phyloP scores from a whole-genome alignment of 2,329 filamentous ascomycete genomes.

The Paecilomyces niveus region DNA sequence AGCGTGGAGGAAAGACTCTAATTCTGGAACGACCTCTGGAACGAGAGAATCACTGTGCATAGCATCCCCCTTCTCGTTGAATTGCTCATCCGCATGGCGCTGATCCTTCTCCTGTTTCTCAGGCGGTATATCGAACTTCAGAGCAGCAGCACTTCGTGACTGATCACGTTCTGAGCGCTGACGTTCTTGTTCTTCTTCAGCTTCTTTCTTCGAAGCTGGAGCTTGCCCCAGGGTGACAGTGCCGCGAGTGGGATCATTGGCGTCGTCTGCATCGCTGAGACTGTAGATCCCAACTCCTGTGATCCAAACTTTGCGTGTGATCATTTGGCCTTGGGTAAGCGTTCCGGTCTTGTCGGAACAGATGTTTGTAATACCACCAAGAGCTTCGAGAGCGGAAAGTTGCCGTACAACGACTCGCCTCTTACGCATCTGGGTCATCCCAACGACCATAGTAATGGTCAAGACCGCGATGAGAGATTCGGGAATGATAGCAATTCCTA shows the following conservation, averaged over 20 bases:
- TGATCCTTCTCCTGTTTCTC: constrained; percentile 28
- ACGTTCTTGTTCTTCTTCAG: constrained; percentile 26
- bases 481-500: constrained; percentile 53
- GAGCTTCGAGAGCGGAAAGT: constrained; percentile 48
- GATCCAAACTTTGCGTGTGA: constrained; percentile 53
- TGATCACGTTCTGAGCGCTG: constrained; percentile 46
- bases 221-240: constrained; percentile 32
- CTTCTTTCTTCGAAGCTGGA: constrained; percentile 21
- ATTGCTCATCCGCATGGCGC: constrained; percentile 18
- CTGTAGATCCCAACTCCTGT: constrained; percentile 47
- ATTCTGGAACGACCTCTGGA: constrained; percentile 36
- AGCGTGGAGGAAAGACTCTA: constrained; percentile 47
- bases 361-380: constrained; percentile 52
- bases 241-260: constrained; percentile 50
- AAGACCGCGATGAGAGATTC: constrained; percentile 57
- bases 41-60: constrained; percentile 4
- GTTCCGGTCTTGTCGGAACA: constrained; percentile 54
- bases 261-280: constrained; percentile 46
- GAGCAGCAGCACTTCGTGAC: constrained; percentile 53
- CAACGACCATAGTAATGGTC: constrained; percentile 55
- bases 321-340: constrained; percentile 51
- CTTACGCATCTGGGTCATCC: constrained; percentile 48
- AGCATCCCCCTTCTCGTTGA: constrained; percentile 15
- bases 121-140: constrained; percentile 58
- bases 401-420: constrained; percentile 49